These are phyloP conservation scores for Microthyrium microscopicum DNA, from an alignment of 2,329 filamentous ascomycete genomes.

Conservation along the genomic window DNA sequence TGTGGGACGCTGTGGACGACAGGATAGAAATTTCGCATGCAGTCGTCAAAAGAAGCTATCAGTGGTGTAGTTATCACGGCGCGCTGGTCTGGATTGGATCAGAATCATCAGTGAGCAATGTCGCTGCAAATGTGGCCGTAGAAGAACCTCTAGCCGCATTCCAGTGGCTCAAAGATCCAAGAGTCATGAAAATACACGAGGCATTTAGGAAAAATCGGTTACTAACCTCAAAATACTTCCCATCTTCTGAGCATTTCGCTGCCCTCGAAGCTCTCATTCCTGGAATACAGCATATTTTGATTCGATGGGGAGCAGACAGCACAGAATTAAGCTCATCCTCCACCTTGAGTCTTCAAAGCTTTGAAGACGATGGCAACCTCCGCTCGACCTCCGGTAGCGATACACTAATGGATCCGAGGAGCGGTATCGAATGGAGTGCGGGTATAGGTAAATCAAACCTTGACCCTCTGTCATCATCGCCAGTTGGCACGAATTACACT, in stretches of 20 bases:
- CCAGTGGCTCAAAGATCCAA: constrained; percentile 20
- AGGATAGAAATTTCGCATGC: constrained; percentile 19
- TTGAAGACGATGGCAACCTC: constrained; percentile 15
- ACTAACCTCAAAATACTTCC: neutral
- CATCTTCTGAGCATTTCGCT: constrained; percentile 4
- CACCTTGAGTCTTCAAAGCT: constrained; percentile 1
- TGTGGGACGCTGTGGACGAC: constrained; percentile 22
- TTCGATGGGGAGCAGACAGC: neutral
- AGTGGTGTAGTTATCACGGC: constrained; percentile 22
- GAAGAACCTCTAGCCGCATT: constrained; percentile 21
- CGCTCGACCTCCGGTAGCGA: constrained; percentile 6
- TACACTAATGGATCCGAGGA: constrained; percentile 7
- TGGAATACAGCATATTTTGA: constrained; percentile 3
- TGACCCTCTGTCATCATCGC: constrained; percentile 19
- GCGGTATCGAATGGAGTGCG: constrained; percentile 16
- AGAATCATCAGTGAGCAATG: constrained; percentile 14
- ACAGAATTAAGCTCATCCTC: constrained; percentile 4
- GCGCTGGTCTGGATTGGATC: constrained; percentile 17
- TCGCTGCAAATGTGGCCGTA: constrained; percentile 13
- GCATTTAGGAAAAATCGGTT: constrained; percentile 16
- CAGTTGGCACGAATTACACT: constrained; percentile 14
- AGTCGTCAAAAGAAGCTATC: constrained; percentile 18
- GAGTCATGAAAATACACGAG: constrained; percentile 21
- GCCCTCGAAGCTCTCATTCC: constrained; percentile 2
- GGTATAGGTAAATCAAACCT: constrained; percentile 13